phyloP scores from a whole-genome alignment of 257 asterid species.

The Coffea eugenioides region DNA sequence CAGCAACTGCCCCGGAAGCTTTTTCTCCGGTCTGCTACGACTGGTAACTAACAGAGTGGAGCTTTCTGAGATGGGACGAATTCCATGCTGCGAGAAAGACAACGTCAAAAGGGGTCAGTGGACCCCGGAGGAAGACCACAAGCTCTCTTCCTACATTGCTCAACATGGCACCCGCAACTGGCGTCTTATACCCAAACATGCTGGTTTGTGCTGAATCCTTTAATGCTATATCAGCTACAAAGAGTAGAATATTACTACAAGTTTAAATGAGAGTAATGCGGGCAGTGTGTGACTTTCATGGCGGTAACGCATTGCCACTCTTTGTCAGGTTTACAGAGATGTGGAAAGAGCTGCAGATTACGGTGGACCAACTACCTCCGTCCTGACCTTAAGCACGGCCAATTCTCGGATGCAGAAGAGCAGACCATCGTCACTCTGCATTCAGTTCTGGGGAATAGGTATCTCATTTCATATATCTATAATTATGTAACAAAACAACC shows the following conservation, averaged over 20 bases:
- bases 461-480: not conserved
- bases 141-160: constrained; percentile 88
- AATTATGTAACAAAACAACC: not conserved
- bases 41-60: not conserved
- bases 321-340: constrained; percentile 70
- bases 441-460: constrained; percentile 93
- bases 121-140: constrained; percentile 97
- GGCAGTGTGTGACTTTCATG: not conserved
- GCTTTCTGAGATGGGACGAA: constrained; percentile 56
- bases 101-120: constrained; percentile 90
- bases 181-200: constrained; percentile 98
- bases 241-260: not conserved
- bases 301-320: not conserved
- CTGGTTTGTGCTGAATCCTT: constrained; percentile 42
- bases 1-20: not conserved
- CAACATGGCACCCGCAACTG: constrained; percentile 93
- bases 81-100: constrained; percentile 94
- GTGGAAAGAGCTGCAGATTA: constrained; percentile 91
- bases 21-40: not conserved
- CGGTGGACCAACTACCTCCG: constrained; percentile 97
- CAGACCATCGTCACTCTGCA: constrained; percentile 87
- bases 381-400: constrained; percentile 95
- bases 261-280: not conserved
- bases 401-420: constrained; percentile 85
- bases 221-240: not conserved